phyloP scores from a whole-genome alignment of 2,329 filamentous ascomycete species.

The Orbilia brochopaga region DNA sequence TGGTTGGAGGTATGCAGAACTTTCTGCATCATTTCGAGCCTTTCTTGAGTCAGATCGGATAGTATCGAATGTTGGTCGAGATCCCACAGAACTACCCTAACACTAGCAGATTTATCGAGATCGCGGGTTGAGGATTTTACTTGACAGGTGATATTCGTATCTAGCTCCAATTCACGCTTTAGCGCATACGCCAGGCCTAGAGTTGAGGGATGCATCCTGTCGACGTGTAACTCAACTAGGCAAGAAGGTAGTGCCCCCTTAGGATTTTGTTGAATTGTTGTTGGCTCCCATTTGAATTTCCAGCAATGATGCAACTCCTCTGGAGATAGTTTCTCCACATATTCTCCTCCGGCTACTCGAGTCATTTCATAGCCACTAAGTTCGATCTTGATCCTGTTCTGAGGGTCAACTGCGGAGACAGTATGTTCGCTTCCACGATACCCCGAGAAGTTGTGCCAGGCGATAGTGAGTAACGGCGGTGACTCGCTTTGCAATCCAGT shows the following conservation, averaged over 20 bases:
- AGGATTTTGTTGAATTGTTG: not conserved
- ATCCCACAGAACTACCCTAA: no score
- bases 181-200: no score
- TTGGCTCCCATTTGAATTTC: slow-evolving; percentile 18
- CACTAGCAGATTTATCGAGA: not conserved
- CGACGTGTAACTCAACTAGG: no score
- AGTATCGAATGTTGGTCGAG: no score
- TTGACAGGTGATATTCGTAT: not conserved
- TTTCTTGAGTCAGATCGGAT: no score
- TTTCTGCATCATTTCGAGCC: not conserved
- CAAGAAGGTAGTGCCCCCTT: no score
- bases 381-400: slow-evolving; percentile 14
- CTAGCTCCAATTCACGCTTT: no score
- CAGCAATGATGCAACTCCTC: slow-evolving; percentile 24
- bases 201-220: no score
- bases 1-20: slow-evolving; percentile 3
- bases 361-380: slow-evolving; percentile 32
- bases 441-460: slow-evolving; percentile 18
- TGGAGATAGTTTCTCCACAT: not conserved
- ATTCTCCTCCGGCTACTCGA: slow-evolving; percentile 4
- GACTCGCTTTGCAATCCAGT: slow-evolving; percentile 8
- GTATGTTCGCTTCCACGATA: slow-evolving; percentile 34
- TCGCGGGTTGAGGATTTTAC: slow-evolving; percentile 6
- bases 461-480: not conserved
- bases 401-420: not conserved